Conservation (phyloP, 2,329 filamentous ascomycete genomes). For the Chrysosporium queenslandicum region DNA sequence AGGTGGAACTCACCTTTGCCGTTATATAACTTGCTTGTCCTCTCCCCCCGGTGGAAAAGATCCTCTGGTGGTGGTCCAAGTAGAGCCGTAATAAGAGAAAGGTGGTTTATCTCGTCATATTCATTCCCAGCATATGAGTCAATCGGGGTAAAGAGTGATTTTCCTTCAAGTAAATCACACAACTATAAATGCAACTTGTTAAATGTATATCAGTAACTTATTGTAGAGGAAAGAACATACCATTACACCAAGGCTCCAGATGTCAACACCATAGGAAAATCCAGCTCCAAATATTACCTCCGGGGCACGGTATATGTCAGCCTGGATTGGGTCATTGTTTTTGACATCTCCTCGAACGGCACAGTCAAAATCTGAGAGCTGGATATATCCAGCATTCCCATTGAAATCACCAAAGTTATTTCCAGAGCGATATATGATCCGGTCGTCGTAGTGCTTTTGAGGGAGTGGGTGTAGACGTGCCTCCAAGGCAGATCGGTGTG, state of each 20-base stretch:
- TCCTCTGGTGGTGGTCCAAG: conserved; percentile 15
- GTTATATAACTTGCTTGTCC: conserved; percentile 17
- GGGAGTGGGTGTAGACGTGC: conserved; percentile 25
- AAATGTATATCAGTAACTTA: no score
- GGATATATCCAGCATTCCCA: conserved; percentile 21
- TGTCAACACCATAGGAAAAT: conserved; percentile 31
- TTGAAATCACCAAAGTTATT: conserved; percentile 24
- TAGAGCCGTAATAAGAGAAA: conserved; percentile 15
- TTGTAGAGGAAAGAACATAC: conserved; percentile 15
- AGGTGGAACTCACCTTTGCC: conserved; percentile 22
- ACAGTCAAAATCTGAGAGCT: conserved; percentile 29
- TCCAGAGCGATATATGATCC: conserved; percentile 28
- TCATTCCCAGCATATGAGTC: conserved; percentile 16
- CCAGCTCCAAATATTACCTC: conserved; percentile 30
- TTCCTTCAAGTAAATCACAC: conserved; percentile 27
- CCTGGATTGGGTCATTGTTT: conserved; percentile 39
- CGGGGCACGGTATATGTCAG: conserved; percentile 29
- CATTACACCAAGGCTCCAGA: conserved; percentile 32
- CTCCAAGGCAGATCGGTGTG: conserved; percentile 21
- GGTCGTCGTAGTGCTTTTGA: conserved; percentile 23
- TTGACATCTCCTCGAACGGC: conserved; percentile 26
- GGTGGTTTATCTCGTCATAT: conserved; percentile 21
- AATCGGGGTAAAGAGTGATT: conserved; percentile 24
- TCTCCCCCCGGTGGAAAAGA: conserved; percentile 11
- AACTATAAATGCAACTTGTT: conserved; percentile 17